phyloP scores from a whole-genome alignment of 2,329 filamentous ascomycete genomes.

The Ceratocystis smalleyi region DNA sequence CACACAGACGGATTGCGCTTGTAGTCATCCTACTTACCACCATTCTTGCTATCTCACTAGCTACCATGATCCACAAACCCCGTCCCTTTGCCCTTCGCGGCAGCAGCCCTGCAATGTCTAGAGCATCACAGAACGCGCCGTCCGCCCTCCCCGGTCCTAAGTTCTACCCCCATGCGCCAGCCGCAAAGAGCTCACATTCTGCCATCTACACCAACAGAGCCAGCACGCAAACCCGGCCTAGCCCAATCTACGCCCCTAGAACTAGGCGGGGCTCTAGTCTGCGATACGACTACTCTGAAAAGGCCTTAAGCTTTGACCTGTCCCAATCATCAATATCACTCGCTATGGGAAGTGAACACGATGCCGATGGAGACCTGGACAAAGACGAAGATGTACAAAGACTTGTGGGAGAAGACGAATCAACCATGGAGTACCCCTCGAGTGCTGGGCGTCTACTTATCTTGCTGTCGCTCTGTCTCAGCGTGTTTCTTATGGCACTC shows the following conservation, averaged over 20 bases:
- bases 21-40: not conserved
- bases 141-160: not conserved
- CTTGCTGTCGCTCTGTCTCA: constrained; percentile 22
- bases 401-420: not conserved
- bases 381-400: not conserved
- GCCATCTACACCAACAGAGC: not conserved
- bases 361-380: not conserved
- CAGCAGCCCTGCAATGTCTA: not conserved
- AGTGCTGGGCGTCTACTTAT: constrained; percentile 18
- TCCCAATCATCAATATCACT: not conserved
- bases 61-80: not conserved
- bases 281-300: not conserved
- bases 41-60: not conserved
- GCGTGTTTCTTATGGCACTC: constrained; percentile 29
- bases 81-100: not conserved
- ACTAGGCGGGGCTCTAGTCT: not conserved
- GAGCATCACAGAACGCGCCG: not conserved
- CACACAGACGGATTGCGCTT: not conserved
- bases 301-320: not conserved
- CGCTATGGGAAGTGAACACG: not conserved
- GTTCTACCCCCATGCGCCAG: not conserved
- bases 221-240: not conserved
- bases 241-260: not conserved
- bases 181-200: not conserved
- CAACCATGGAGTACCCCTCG: not conserved